Evolutionary conservation across 1,139 yeast genomes (phyloP).

Genomic region (Magnusiomyces ingens): DNA sequence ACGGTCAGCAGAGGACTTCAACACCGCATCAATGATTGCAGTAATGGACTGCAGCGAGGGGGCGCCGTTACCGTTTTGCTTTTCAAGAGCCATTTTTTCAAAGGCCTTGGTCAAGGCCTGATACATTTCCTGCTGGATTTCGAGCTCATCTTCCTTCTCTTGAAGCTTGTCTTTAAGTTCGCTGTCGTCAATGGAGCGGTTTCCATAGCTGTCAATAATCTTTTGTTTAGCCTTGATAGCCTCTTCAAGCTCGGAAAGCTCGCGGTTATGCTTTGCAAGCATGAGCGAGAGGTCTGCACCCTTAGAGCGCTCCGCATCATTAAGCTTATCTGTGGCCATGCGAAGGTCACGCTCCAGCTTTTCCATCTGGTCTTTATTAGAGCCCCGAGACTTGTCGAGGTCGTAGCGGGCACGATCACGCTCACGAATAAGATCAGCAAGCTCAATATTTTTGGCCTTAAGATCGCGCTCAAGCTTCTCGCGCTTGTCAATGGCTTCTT

Average conservation of each 20-base stretch:
- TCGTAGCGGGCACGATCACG: conserved; percentile 86
- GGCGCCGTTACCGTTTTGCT: conserved; percentile 44
- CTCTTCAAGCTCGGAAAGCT: conserved; percentile 34
- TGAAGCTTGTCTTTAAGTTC: conserved; percentile 44
- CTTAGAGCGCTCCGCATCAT: conserved; percentile 59
- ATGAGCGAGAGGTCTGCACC: conserved; percentile 58
- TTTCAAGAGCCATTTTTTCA: conserved; percentile 42
- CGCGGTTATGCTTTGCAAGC: conserved; percentile 54
- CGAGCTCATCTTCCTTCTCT: conserved; percentile 74
- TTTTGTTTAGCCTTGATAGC: conserved; percentile 35
- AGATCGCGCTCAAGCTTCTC: conserved; percentile 79
- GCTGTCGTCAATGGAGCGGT: conserved; percentile 26
- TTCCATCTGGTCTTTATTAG: conserved; percentile 62
- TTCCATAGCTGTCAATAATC: conserved; percentile 28
- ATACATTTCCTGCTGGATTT: conserved; percentile 64
- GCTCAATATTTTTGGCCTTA: conserved; percentile 77
- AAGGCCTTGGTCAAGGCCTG: conserved; percentile 60
- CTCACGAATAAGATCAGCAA: conserved; percentile 84
- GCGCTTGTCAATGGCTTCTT: conserved; percentile 79
- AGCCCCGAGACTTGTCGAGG: conserved; percentile 62
- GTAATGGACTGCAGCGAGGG: conserved; percentile 53
- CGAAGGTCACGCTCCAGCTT: conserved; percentile 60
- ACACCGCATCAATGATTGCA: conserved; percentile 63
- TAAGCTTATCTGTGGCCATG: conserved; percentile 52
- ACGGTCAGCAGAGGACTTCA: conserved; percentile 62